Conservation (phyloP, 2,329 filamentous ascomycete species). For the Aaosphaeria pasadenensis region DNA sequence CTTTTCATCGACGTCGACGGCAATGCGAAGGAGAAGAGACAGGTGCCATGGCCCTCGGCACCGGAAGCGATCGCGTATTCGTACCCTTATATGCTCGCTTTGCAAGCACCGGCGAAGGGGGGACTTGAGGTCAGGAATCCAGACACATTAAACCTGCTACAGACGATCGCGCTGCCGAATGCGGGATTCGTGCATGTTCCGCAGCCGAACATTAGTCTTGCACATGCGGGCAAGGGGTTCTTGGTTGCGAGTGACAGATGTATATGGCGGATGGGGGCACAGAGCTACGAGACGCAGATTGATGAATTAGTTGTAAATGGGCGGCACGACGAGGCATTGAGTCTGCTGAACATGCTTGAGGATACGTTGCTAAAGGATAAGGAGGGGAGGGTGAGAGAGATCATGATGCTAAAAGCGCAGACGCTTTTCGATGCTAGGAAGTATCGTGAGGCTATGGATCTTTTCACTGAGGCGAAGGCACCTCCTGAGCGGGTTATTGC, state of each 20-base stretch:
- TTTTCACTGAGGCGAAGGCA: constrained; percentile 87
- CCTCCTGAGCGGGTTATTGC: constrained; percentile 85
- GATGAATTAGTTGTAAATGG: constrained; percentile 72
- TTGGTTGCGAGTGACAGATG: constrained; percentile 86
- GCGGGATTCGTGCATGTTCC: constrained; percentile 87
- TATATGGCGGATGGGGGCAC: constrained; percentile 94
- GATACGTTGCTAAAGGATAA: constrained; percentile 87
- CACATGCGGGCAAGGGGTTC: constrained; percentile 94
- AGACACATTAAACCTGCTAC: constrained; percentile 83
- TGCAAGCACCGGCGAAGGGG: constrained; percentile 81
- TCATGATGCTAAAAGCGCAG: constrained; percentile 91
- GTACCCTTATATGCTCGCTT: constrained; percentile 88
- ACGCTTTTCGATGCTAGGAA: constrained; percentile 76
- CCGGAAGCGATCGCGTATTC: constrained; percentile 94
- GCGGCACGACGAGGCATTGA: constrained; percentile 87
- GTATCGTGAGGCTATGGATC: constrained; percentile 80
- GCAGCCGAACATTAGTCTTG: constrained; percentile 88
- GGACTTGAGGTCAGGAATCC: constrained; percentile 89
- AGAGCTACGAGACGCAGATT: constrained; percentile 87
- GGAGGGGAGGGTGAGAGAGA: constrained; percentile 71
- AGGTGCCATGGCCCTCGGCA: constrained; percentile 87
- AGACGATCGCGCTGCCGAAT: constrained; percentile 77
- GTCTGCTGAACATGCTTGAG: constrained; percentile 83
- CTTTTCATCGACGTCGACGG: constrained; percentile 85
- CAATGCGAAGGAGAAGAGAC: constrained; percentile 75